Evolutionary conservation across 2,329 filamentous ascomycete species (phyloP).

Genomic region (Clonostachys solani): DNA sequence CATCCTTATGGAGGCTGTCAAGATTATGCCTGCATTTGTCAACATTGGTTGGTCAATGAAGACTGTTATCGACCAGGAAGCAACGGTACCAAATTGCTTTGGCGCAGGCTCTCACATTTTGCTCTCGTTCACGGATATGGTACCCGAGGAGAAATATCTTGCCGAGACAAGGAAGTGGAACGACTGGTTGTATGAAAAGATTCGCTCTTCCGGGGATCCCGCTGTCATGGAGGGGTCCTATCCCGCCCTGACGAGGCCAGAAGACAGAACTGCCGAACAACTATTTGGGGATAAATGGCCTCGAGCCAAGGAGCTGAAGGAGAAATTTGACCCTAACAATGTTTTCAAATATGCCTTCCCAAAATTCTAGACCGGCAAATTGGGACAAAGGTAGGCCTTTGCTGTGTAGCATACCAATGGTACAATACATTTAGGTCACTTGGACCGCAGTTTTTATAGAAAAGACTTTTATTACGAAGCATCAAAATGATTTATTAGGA

Average conservation of each 20-base stretch:
- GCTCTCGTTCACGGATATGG: neutral
- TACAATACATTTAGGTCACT: too few species aligned
- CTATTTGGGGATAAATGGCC: slow-evolving; percentile 1
- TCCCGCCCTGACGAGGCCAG: neutral
- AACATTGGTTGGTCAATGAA: neutral
- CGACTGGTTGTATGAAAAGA: neutral
- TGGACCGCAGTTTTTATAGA: too few species aligned
- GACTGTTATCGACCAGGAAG: neutral
- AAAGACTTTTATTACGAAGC: too few species aligned
- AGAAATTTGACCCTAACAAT: neutral
- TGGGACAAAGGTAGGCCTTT: too few species aligned
- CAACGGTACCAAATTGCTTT: neutral
- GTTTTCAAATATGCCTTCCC: slow-evolving; percentile 3
- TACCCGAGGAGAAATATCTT: neutral
- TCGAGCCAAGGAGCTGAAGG: slow-evolving; percentile 1
- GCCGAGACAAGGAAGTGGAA: neutral
- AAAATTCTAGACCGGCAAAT: neutral
- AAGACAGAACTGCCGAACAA: neutral
- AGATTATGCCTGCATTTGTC: neutral
- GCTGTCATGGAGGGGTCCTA: neutral
- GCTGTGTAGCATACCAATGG: too few species aligned
- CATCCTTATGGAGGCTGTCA: neutral
- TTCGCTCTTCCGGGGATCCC: neutral
- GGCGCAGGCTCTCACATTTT: neutral
- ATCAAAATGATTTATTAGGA: too few species aligned